Conservation (phyloP, 108 stramenopile genomes). For the Cyclotella distinguenda region DNA sequence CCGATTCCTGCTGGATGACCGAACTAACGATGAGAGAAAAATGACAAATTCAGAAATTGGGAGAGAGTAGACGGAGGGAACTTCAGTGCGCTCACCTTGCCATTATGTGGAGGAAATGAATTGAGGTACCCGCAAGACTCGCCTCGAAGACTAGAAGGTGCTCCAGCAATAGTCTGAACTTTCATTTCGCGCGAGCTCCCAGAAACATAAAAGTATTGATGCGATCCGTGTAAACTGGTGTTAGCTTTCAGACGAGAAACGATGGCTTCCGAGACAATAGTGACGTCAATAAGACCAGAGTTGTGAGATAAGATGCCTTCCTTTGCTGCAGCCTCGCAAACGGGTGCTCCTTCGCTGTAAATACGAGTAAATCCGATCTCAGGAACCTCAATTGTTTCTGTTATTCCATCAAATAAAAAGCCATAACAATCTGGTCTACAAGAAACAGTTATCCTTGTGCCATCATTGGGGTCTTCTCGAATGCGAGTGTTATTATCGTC, state of each 20-base stretch:
- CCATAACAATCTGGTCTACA: slow-evolving; percentile 52
- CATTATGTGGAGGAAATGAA: slow-evolving; percentile 59
- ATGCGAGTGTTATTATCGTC: slow-evolving; percentile 46
- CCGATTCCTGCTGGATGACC: slow-evolving; percentile 61
- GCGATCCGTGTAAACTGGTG: background rate
- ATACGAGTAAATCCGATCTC: slow-evolving; percentile 20
- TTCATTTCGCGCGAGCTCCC: slow-evolving; percentile 22
- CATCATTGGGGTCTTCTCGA: slow-evolving; percentile 79
- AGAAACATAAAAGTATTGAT: slow-evolving; percentile 28
- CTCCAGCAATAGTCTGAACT: slow-evolving; percentile 80
- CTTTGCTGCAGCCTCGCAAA: slow-evolving; percentile 76
- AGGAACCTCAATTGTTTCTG: background rate
- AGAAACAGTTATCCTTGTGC: slow-evolving; percentile 58
- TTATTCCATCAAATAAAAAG: slow-evolving; percentile 5
- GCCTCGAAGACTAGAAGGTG: slow-evolving; percentile 59
- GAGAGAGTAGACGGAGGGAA: background rate
- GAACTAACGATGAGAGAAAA: slow-evolving; percentile 33
- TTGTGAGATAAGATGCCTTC: slow-evolving; percentile 52
- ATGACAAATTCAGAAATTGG: background rate
- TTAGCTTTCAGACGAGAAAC: background rate
- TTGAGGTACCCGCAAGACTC: slow-evolving; percentile 62
- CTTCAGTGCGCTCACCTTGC: slow-evolving; percentile 20
- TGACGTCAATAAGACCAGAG: slow-evolving; percentile 49
- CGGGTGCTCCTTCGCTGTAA: slow-evolving; percentile 62
- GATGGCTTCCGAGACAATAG: slow-evolving; percentile 30